phyloP scores from a whole-genome alignment of 768 basidiomycete species.

The Kwoniella europaea region DNA sequence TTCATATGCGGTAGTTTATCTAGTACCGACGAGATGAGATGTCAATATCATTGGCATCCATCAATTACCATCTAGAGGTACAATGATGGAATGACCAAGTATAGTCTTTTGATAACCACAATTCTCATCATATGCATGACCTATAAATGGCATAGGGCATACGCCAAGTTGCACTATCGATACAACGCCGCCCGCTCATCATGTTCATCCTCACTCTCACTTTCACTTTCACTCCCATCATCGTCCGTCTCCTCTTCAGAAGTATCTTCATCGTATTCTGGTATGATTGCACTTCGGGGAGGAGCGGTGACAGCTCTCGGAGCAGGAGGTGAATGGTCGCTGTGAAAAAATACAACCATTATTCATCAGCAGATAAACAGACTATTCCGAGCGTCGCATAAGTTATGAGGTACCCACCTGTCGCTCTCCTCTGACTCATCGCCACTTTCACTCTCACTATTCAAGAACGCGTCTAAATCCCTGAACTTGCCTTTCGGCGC shows the following conservation, averaged over 20 bases:
- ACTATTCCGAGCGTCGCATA: neutral
- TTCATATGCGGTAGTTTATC: neutral
- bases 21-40: too few species aligned
- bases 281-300: constrained; percentile 46
- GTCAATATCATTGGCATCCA: too few species aligned
- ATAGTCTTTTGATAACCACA: too few species aligned
- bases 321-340: constrained; percentile 1
- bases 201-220: constrained; percentile 9
- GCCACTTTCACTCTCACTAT: constrained; percentile 41
- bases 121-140: too few species aligned
- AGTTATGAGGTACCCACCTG: constrained; percentile 1
- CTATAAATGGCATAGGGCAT: too few species aligned
- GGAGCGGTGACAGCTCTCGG: constrained; percentile 37
- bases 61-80: too few species aligned
- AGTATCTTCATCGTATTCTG: constrained; percentile 43
- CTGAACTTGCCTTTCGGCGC: constrained; percentile 45
- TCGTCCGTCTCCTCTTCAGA: constrained; percentile 22
- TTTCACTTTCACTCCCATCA: constrained; percentile 13
- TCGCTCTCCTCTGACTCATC: constrained; percentile 33
- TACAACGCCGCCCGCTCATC: constrained; percentile 9
- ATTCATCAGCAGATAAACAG: neutral
- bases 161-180: neutral
- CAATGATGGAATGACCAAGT: too few species aligned
- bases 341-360: neutral
- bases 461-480: constrained; percentile 55